These are phyloP conservation scores for Haplosporangium sp. DNA, from an alignment of 371 early-diverging fungal genomes.

Conservation along the genomic window DNA sequence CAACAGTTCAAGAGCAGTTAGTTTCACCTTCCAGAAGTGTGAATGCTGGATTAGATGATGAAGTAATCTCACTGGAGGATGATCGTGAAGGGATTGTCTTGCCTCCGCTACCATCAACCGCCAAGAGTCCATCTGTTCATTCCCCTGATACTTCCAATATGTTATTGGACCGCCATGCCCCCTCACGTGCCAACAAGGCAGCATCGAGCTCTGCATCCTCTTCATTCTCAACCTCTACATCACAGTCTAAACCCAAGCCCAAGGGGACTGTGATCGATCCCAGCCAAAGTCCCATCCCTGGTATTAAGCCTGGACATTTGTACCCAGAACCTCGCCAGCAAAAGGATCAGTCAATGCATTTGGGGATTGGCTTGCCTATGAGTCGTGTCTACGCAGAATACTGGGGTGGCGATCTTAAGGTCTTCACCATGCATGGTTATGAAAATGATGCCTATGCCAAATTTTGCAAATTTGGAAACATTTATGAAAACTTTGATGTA, in stretches of 20 bases:
- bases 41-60: conserved; percentile 11
- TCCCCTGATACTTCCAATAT: conserved; percentile 17
- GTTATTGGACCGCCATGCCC: conserved; percentile 39
- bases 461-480: conserved; percentile 76
- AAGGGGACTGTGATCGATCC: conserved; percentile 29
- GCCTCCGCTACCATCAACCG: conserved; percentile 37
- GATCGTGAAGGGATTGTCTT: conserved; percentile 22
- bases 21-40: conserved; percentile 31
- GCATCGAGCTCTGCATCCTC: conserved; percentile 6
- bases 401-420: conserved; percentile 83
- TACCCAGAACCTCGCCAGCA: conserved; percentile 10
- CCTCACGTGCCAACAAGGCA: conserved; percentile 8
- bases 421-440: conserved; percentile 84
- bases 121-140: conserved; percentile 16
- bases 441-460: conserved; percentile 92
- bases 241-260: neutral
- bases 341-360: conserved; percentile 56
- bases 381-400: conserved; percentile 87
- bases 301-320: conserved; percentile 25
- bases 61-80: neutral
- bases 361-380: conserved; percentile 92
- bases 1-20: conserved; percentile 64
- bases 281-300: conserved; percentile 7
- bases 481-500: conserved; percentile 69
- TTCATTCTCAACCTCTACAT: conserved; percentile 11